Base-by-base conservation (phyloP, 2,329 filamentous ascomycete genomes). In the Aspergillus uvarum region DNA sequence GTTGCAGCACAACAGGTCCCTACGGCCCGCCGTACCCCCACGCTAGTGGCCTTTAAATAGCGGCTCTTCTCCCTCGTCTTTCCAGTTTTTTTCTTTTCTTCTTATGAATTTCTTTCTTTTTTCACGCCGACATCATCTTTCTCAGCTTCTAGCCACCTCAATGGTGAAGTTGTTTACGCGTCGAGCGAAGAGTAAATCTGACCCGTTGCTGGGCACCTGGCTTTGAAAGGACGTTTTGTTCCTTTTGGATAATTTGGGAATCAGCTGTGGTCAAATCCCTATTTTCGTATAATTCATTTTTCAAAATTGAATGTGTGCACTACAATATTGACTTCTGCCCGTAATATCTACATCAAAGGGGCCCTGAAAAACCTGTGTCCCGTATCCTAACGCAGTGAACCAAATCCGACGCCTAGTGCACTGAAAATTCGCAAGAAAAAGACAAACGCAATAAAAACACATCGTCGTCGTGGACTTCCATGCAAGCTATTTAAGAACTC, bases 141-240 rank as follows among this genome's bases (percentile, higher is more conserved):
- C 38, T 44, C 85, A 85, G 77, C 77, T 80, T 82, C 79, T 68
- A 74, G 74, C 72, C 65, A 68, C 68, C 68, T 70, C 68, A 73
- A 75, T 84, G 78, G 75, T 75, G 80, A 81, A 79, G 78, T 77
- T 86, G 85, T 87, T 87, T 86, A 87, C 84, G 84, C 83, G 83
- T 87, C 87, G 85, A 74, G 85, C 86, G 86, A 77, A 89, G 85
- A 89, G 69, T 65, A 79, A 81, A 79, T 59, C 68, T 69, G 74
- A 83, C 85, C 85, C 85, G 84, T 88, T 81, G 85, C 87, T 89
- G 87, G 87, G 87, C 87, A 85, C 87, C 87, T 83, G 83, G 79
- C 78, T 83, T 87, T 83, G 85, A 87, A 82, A 79, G 80, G 81
- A 84, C 83, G 78, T 87, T 85, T 76, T 77, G 83, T 83, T 81